phyloP scores from a whole-genome alignment of 768 basidiomycete genomes.

The Podaxis sp. region DNA sequence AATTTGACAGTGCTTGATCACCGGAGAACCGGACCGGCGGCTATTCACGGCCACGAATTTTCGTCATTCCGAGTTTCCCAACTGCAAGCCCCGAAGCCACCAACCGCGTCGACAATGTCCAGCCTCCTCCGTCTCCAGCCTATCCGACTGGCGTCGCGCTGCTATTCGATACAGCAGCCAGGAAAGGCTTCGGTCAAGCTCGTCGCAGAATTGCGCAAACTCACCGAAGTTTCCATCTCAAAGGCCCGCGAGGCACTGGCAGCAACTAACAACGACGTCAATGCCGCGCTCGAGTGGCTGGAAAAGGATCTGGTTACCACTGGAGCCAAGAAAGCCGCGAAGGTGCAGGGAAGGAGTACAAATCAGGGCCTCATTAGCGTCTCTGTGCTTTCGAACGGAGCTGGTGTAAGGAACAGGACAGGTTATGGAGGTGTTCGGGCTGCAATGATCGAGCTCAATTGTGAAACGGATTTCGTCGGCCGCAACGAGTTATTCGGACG shows the following conservation, averaged over 20 bases:
- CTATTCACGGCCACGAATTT: conserved; percentile 5
- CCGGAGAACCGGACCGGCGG: conserved; percentile 20
- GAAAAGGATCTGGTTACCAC: conserved; percentile 68
- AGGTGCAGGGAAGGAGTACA: conserved; percentile 73
- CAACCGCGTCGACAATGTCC: conserved; percentile 24
- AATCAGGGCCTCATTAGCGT: conserved; percentile 79
- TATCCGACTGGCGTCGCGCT: background rate
- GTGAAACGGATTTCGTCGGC: conserved; percentile 97
- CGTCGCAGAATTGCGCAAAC: conserved; percentile 83
- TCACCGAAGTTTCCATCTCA: conserved; percentile 76
- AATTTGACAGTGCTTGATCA: conserved; percentile 13
- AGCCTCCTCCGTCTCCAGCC: conserved; percentile 14
- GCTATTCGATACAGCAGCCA: conserved; percentile 50
- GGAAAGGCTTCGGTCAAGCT: conserved; percentile 70
- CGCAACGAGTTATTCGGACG: conserved; percentile 79
- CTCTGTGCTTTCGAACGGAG: conserved; percentile 69
- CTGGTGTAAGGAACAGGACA: conserved; percentile 33
- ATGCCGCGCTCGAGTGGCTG: conserved; percentile 79
- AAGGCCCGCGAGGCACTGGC: conserved; percentile 88
- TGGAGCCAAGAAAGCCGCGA: conserved; percentile 80
- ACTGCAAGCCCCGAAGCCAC: conserved; percentile 12
- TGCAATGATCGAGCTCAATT: conserved; percentile 89
- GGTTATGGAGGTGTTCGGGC: conserved; percentile 60
- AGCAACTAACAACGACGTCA: conserved; percentile 71
- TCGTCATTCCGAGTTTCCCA: conserved; percentile 23